A percentile compares a stretch with the other conserved stretches of the same genome.
Evolutionary conservation across 225 moss, liverwort and hornwort species (phyloP).

Genomic region (Neckera pumila): DNA sequence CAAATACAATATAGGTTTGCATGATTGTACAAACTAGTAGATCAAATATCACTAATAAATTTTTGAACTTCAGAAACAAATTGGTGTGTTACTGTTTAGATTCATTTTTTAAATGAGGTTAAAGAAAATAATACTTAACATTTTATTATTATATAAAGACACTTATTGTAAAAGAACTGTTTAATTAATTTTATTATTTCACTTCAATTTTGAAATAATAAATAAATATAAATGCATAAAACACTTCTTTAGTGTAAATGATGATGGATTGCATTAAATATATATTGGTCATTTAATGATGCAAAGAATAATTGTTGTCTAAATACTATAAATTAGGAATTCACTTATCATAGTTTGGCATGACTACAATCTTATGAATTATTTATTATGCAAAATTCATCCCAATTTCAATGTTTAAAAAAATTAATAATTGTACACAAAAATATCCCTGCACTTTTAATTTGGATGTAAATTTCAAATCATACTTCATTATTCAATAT

Average conservation of each 20-base stretch:
- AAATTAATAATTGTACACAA: neutral
- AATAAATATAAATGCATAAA: too few relatives aligned
- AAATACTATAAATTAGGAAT: neutral
- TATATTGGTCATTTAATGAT: neutral
- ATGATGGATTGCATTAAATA: neutral
- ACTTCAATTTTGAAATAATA: neutral
- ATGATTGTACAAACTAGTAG: too few relatives aligned
- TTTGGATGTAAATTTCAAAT: neutral
- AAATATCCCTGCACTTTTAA: neutral
- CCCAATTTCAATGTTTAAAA: too few relatives aligned
- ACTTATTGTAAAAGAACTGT: neutral
- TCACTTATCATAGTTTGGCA: too few relatives aligned
- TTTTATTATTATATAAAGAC: neutral
- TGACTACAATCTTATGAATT: neutral
- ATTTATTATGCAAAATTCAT: neutral
- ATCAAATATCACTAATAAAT: too few relatives aligned
- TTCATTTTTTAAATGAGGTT: neutral
- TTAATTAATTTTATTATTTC: fast-evolving
- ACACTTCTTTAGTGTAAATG: too few relatives aligned
- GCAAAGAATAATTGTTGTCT: neutral
- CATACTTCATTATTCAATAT: neutral
- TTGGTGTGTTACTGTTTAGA: fast-evolving
- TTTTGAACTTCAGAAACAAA: neutral
- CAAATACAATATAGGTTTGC: neutral
- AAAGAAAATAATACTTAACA: too few relatives aligned